Percentiles rank a stretch among this genome's conserved stretches.
Conservation (phyloP, 176 grass and related monocot genomes). For the Elaeis guineensis region DNA sequence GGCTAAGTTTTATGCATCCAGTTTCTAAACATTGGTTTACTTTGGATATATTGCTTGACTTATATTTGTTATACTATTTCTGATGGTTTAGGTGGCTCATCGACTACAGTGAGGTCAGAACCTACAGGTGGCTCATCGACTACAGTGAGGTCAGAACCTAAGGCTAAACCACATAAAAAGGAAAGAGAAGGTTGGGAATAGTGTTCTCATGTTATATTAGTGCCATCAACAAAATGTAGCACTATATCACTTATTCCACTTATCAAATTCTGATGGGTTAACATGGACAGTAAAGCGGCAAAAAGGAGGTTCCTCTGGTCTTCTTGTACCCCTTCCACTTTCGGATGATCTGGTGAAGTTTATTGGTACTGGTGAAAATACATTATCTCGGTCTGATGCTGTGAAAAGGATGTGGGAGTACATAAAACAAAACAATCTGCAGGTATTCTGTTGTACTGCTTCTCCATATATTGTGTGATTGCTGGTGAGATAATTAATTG, state of each 20-base stretch:
- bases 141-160: conserved; percentile 51
- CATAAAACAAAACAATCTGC: conserved; percentile 88
- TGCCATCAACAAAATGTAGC: background rate
- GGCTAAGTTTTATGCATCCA: background rate
- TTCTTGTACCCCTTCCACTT: conserved; percentile 73
- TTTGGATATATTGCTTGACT: no score
- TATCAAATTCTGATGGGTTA: conserved; percentile 22
- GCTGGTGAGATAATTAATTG: no score
- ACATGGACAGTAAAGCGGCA: conserved; percentile 46
- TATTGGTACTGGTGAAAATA: conserved; percentile 83
- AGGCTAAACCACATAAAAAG: conserved; percentile 77
- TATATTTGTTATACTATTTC: no score
- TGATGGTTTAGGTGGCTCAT: conserved; percentile 34
- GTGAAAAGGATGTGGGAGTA: conserved; percentile 91
- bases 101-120: conserved; percentile 43
- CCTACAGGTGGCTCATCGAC: conserved; percentile 45
- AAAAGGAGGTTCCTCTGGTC: conserved; percentile 62
- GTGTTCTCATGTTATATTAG: no score
- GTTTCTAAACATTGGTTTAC: background rate
- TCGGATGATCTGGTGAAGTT: conserved; percentile 80
- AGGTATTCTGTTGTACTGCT: conserved; percentile 33
- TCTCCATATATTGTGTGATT: background rate
- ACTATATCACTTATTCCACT: conserved; percentile 19
- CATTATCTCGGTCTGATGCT: conserved; percentile 70
- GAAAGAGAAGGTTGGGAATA: conserved; percentile 73